These are phyloP conservation scores for Astraeus odoratus DNA, from an alignment of 768 basidiomycete species.

Conservation along the genomic window DNA sequence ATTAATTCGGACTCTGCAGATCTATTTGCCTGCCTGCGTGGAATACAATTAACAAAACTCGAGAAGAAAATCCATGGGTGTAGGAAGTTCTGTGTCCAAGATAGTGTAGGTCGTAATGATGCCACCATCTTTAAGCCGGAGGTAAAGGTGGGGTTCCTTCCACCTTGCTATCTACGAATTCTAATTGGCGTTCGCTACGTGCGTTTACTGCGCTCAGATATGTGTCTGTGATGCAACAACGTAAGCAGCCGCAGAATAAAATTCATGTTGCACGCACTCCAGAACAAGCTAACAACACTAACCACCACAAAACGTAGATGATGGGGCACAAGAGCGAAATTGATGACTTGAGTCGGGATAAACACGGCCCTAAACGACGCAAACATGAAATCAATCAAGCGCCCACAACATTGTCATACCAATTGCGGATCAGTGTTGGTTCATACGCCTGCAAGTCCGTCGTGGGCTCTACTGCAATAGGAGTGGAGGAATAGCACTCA, in stretches of 20 bases:
- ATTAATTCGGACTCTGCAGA: no score
- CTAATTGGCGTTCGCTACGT: constrained; percentile 3
- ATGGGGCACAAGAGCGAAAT: constrained; percentile 70
- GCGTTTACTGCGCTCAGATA: constrained; percentile 58
- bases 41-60: no score
- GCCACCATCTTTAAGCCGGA: no score
- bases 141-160: neutral
- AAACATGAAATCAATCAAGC: neutral
- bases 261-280: constrained; percentile 51
- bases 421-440: constrained; percentile 70
- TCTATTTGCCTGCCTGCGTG: no score
- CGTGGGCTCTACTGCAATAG: neutral
- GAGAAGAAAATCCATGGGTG: no score
- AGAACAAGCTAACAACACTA: constrained; percentile 72
- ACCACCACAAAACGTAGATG: constrained; percentile 73
- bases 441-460: constrained; percentile 49
- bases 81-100: neutral
- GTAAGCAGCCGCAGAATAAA: constrained; percentile 2
- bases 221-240: constrained; percentile 36
- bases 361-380: constrained; percentile 53
- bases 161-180: neutral
- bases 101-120: neutral
- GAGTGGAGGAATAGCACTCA: no score
- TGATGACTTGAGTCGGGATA: constrained; percentile 70
- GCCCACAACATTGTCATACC: constrained; percentile 33